Evolutionary conservation across 1,284 basidiomycete genomes (phyloP).

Genomic region (Thecaphora thlaspeos): DNA sequence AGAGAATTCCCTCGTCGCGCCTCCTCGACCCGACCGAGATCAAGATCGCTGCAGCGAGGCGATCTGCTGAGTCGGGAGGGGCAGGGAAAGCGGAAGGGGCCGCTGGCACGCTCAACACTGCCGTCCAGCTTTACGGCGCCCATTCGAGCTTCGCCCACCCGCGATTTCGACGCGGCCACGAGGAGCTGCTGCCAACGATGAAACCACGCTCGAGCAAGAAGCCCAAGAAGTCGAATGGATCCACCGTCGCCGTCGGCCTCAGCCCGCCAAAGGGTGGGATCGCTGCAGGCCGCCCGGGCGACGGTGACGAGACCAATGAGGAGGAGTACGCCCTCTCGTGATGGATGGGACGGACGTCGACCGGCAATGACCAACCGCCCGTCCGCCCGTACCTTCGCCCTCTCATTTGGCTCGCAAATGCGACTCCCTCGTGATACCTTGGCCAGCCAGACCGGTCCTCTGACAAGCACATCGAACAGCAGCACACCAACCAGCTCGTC

Average conservation of each 20-base stretch:
- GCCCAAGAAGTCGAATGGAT: conserved; percentile 39
- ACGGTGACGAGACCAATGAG: conserved; percentile 37
- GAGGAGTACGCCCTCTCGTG: conserved; percentile 29
- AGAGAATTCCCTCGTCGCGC: conserved; percentile 53
- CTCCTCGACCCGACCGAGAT: conserved; percentile 48
- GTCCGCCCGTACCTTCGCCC: too few species aligned
- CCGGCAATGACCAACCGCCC: too few species aligned
- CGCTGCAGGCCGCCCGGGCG: too few species aligned
- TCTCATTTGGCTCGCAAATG: too few species aligned
- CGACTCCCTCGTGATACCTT: too few species aligned
- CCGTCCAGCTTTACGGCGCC: conserved; percentile 51
- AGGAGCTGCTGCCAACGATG: conserved; percentile 52
- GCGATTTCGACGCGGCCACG: conserved; percentile 48
- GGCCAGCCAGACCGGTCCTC: too few species aligned
- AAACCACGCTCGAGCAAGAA: conserved; percentile 56
- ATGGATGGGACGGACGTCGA: too few species aligned
- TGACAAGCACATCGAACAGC: too few species aligned
- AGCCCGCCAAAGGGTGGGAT: background rate
- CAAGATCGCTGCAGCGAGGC: conserved; percentile 36
- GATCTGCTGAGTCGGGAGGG: conserved; percentile 15
- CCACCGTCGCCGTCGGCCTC: background rate
- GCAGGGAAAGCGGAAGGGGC: background rate
- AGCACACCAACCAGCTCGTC: too few species aligned
- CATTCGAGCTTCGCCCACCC: conserved; percentile 56
- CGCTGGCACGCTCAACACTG: conserved; percentile 42